Evolutionary conservation across 306 rosid genomes (phyloP).

Genomic region (Cotoneaster glaucophyllus): DNA sequence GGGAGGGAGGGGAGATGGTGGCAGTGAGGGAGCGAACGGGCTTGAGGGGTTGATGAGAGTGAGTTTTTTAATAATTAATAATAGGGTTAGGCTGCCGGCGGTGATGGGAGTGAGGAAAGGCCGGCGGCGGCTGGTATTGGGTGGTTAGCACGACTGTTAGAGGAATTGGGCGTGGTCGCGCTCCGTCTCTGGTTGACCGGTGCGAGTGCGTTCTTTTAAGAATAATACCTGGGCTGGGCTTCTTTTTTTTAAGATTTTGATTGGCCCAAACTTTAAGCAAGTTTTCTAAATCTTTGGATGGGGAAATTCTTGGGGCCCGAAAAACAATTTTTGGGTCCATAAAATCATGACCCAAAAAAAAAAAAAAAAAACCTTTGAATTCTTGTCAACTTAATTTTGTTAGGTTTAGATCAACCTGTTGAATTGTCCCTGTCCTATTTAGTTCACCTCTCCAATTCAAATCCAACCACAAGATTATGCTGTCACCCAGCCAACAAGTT

Average conservation of each 20-base stretch:
- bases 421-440: neutral
- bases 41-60: no score
- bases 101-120: no score
- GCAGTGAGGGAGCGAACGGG: no score
- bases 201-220: no score
- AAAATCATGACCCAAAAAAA: neutral
- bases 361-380: neutral
- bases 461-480: neutral
- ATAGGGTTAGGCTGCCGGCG: no score
- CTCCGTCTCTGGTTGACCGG: no score
- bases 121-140: no score
- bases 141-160: no score
- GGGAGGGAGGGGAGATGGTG: no score
- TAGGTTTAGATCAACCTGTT: neutral
- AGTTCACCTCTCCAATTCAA: neutral
- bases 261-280: neutral
- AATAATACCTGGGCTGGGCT: neutral
- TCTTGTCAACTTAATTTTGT: neutral
- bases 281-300: neutral
- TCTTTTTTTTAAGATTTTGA: neutral
- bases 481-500: neutral
- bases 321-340: neutral
- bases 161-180: no score
- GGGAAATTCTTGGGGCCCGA: neutral
- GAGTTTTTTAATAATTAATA: no score